Evolutionary conservation across 805 yeast species (phyloP).

Genomic region (Jamesozyma rosinii): DNA sequence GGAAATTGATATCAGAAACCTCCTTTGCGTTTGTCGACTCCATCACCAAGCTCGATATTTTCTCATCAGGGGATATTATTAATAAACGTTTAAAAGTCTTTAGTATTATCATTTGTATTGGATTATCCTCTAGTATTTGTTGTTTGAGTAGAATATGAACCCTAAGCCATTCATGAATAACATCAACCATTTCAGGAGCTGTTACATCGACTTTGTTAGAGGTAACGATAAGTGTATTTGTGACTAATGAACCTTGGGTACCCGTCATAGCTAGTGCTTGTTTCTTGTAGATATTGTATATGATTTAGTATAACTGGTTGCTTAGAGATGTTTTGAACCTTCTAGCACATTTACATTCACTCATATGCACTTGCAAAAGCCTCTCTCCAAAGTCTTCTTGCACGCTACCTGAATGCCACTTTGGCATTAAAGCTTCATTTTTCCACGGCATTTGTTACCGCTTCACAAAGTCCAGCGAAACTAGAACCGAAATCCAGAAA

Average conservation of each 20-base stretch:
- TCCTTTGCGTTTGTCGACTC: neutral
- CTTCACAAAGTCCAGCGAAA: neutral
- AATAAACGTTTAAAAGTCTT: constrained; percentile 18
- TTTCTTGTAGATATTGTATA: too few species aligned
- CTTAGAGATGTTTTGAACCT: too few species aligned
- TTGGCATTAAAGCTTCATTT: neutral
- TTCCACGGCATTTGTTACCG: neutral
- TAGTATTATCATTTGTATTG: constrained; percentile 20
- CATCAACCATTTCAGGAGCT: constrained; percentile 6
- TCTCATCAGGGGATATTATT: constrained; percentile 14
- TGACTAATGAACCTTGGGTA: constrained; percentile 3
- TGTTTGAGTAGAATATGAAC: constrained; percentile 10
- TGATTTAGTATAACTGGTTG: too few species aligned
- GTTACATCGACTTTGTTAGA: constrained; percentile 7
- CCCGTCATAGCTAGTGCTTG: neutral
- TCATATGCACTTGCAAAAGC: too few species aligned
- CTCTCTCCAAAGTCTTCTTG: too few species aligned
- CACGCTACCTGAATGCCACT: too few species aligned
- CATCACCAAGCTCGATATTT: constrained; percentile 8
- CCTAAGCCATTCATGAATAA: constrained; percentile 15
- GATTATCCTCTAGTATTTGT: constrained; percentile 10
- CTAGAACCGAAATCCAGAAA: neutral
- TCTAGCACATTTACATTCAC: too few species aligned
- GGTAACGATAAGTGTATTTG: constrained; percentile 24
- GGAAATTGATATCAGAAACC: constrained; percentile 4